phyloP scores from a whole-genome alignment of 1,139 yeast genomes.

The Candida sp. region DNA sequence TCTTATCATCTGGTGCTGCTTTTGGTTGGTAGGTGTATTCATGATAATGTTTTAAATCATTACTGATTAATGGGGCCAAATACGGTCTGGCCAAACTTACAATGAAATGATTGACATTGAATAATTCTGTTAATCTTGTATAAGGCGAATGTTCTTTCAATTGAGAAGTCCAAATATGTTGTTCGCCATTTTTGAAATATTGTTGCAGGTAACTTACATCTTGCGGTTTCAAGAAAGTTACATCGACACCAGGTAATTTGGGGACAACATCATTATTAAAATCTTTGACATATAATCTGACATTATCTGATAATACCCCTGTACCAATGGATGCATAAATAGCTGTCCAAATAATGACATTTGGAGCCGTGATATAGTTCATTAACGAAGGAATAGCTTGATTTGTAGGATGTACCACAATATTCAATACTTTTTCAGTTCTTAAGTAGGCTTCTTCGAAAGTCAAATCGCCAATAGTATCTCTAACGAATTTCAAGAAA shows the following conservation, averaged over 20 bases:
- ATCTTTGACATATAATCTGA: conserved; percentile 69
- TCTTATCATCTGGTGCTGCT: conserved; percentile 2
- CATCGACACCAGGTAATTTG: conserved; percentile 29
- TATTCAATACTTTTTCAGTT: conserved; percentile 80
- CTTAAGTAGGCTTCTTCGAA: conserved; percentile 91
- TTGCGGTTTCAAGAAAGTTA: conserved; percentile 41
- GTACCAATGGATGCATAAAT: conserved; percentile 72
- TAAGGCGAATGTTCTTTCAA: conserved; percentile 57
- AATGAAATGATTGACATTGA: conserved; percentile 89
- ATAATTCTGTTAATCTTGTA: conserved; percentile 83
- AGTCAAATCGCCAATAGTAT: conserved; percentile 78
- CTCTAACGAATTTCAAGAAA: conserved; percentile 74
- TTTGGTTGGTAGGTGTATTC: conserved; percentile 7
- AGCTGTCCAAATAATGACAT: conserved; percentile 88
- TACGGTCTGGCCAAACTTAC: conserved; percentile 92
- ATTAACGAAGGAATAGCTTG: conserved; percentile 69
- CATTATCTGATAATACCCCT: conserved; percentile 58
- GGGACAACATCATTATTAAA: conserved; percentile 55
- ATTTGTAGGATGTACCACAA: conserved; percentile 85
- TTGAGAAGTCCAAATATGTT: conserved; percentile 10
- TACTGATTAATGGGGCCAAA: conserved; percentile 81
- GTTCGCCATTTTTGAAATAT: conserved; percentile 24
- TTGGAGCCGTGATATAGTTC: conserved; percentile 92
- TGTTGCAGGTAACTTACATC: conserved; percentile 45
- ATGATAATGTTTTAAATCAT: conserved; percentile 68